These are phyloP conservation scores for Coprinopsis cinerea DNA, from an alignment of 768 basidiomycete genomes.

Conservation along the genomic window DNA sequence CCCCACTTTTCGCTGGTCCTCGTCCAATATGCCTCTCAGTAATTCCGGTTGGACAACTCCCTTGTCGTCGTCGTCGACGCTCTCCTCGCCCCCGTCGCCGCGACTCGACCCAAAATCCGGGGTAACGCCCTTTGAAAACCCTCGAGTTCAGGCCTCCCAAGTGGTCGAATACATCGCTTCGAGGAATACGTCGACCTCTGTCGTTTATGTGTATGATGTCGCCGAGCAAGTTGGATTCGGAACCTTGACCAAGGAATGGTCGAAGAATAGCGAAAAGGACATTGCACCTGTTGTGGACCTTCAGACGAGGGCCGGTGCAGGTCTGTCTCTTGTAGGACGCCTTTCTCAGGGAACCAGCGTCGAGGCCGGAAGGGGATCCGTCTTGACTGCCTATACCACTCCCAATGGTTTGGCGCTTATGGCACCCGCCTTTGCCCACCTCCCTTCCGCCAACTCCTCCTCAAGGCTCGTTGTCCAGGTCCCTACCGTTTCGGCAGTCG, in stretches of 20 bases:
- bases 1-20: slow-evolving; percentile 7
- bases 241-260: slow-evolving; percentile 61
- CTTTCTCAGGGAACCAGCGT: slow-evolving; percentile 75
- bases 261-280: slow-evolving; percentile 31
- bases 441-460: slow-evolving; percentile 56
- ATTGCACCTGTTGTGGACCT: slow-evolving; percentile 53
- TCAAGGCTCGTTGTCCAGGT: slow-evolving; percentile 81
- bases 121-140: slow-evolving; percentile 32
- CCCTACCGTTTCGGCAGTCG: slow-evolving; percentile 63
- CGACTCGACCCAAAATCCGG: slow-evolving; percentile 20
- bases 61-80: slow-evolving; percentile 33
- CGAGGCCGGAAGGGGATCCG: slow-evolving; percentile 50
- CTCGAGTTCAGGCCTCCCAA: slow-evolving; percentile 49
- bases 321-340: slow-evolving; percentile 71
- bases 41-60: slow-evolving; percentile 35
- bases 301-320: slow-evolving; percentile 84
- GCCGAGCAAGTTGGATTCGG: slow-evolving; percentile 85
- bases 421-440: slow-evolving; percentile 67
- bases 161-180: slow-evolving; percentile 67
- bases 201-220: slow-evolving; percentile 77
- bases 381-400: slow-evolving; percentile 77
- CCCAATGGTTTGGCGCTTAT: slow-evolving; percentile 80
- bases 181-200: slow-evolving; percentile 46
- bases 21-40: slow-evolving; percentile 15
- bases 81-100: slow-evolving; percentile 34